phyloP scores from a whole-genome alignment of 2,329 filamentous ascomycete genomes.

The Eurotiales sp. region DNA sequence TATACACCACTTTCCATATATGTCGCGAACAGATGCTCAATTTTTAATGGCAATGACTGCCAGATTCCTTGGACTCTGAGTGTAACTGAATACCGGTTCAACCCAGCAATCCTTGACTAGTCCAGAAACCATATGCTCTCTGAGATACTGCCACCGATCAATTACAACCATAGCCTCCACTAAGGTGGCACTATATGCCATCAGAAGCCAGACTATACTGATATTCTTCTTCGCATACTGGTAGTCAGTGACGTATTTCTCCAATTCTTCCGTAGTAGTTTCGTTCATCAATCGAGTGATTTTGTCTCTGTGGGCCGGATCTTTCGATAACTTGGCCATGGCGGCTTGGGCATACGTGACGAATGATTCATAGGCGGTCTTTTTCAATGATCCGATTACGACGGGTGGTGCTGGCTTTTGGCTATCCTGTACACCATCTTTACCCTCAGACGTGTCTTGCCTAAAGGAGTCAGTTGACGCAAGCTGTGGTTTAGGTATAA shows the following conservation, averaged over 20 bases:
- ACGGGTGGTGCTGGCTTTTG: conserved; percentile 62
- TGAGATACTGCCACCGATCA: conserved; percentile 84
- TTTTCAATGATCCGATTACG: conserved; percentile 80
- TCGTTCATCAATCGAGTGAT: conserved; percentile 63
- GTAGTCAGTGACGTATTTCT: conserved; percentile 65
- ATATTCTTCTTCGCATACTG: conserved; percentile 70
- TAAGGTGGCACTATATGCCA: conserved; percentile 90
- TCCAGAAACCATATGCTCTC: conserved; percentile 61
- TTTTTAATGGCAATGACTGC: conserved; percentile 85
- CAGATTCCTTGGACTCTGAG: conserved; percentile 79
- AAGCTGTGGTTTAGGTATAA: conserved; percentile 59
- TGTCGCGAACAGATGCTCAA: not conserved
- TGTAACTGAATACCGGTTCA: conserved; percentile 87
- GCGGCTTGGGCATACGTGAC: conserved; percentile 75
- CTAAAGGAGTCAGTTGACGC: conserved; percentile 25
- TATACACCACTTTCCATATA: conserved; percentile 2
- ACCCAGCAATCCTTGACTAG: conserved; percentile 78
- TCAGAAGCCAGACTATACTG: conserved; percentile 84
- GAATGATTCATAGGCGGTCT: conserved; percentile 74
- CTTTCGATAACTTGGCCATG: conserved; percentile 65
- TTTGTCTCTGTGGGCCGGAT: conserved; percentile 57
- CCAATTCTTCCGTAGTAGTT: conserved; percentile 73
- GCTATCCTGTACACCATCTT: conserved; percentile 22
- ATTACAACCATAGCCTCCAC: conserved; percentile 86
- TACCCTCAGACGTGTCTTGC: not conserved